Percentiles rank a stretch among this genome's conserved stretches.
phyloP scores from a whole-genome alignment of 257 asterid genomes.

The Anisodus tanguticus region DNA sequence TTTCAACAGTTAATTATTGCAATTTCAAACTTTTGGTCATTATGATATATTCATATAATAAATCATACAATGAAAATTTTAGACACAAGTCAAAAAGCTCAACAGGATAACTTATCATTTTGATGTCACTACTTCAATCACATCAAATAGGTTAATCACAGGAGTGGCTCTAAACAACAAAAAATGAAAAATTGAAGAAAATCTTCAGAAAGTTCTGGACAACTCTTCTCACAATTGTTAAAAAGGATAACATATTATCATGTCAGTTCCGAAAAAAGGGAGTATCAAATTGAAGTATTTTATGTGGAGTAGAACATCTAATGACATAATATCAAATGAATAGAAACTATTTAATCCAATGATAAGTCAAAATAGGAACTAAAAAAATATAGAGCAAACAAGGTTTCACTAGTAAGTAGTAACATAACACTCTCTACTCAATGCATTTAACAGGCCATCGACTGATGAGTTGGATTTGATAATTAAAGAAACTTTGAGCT shows the following conservation, averaged over 20 bases:
- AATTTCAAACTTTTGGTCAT: no score
- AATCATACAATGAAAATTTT: neutral
- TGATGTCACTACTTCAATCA: neutral
- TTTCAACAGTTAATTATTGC: neutral
- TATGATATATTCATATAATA: neutral
- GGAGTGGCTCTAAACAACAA: neutral
- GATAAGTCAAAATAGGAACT: neutral
- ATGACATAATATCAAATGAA: neutral
- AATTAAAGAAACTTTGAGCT: neutral
- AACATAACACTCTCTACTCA: neutral
- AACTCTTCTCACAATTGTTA: neutral
- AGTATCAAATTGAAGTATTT: neutral
- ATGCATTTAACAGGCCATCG: neutral
- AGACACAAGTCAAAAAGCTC: neutral
- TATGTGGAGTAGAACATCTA: neutral
- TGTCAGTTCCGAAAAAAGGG: neutral
- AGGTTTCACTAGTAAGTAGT: neutral
- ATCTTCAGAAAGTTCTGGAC: neutral
- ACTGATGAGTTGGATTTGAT: neutral
- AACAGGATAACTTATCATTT: neutral
- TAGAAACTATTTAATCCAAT: neutral
- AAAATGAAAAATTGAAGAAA: neutral
- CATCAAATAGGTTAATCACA: constrained; percentile 1
- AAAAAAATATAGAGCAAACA: neutral
- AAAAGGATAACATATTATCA: neutral